A percentile compares a stretch with the other conserved stretches of the same genome.
Conservation (phyloP, 2,329 filamentous ascomycete genomes). For the Arthrobotrys entomopaga region DNA sequence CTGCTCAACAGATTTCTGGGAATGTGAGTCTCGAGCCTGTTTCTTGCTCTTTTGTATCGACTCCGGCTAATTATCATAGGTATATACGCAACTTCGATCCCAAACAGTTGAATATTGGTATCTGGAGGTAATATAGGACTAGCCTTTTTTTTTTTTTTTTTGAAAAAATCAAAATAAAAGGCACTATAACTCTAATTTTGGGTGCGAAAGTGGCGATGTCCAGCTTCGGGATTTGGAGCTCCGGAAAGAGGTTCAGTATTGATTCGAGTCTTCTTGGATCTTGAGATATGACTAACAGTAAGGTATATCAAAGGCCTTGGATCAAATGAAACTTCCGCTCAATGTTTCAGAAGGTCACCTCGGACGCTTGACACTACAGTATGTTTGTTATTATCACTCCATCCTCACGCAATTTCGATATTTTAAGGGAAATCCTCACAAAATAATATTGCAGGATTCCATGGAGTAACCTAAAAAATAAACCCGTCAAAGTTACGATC, state of each 20-base stretch:
- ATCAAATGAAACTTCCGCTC: constrained; percentile 94
- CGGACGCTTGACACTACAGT: constrained; percentile 80
- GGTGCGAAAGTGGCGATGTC: constrained; percentile 77
- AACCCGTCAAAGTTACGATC: constrained; percentile 92
- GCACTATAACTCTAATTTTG: constrained; percentile 12
- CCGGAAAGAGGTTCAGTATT: constrained; percentile 69
- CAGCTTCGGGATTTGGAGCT: constrained; percentile 93
- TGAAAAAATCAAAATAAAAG: background rate
- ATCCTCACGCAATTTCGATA: background rate
- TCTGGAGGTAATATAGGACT: constrained; percentile 78
- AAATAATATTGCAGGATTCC: constrained; percentile 73
- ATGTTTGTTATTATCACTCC: constrained; percentile 12
- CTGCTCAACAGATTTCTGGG: constrained; percentile 98
- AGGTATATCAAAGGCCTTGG: constrained; percentile 74
- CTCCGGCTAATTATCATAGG: constrained; percentile 40
- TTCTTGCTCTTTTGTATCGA: background rate
- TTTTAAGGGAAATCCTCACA: background rate
- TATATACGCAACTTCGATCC: constrained; percentile 97
- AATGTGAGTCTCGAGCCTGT: constrained; percentile 74
- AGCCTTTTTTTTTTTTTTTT: background rate
- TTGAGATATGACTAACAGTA: background rate
- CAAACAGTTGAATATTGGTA: constrained; percentile 95
- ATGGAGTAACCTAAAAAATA: constrained; percentile 95
- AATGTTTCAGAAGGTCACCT: constrained; percentile 97
- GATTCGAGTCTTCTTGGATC: background rate